Base-by-base conservation (phyloP, 345 rosid species). In the Brassica carinata region DNA sequence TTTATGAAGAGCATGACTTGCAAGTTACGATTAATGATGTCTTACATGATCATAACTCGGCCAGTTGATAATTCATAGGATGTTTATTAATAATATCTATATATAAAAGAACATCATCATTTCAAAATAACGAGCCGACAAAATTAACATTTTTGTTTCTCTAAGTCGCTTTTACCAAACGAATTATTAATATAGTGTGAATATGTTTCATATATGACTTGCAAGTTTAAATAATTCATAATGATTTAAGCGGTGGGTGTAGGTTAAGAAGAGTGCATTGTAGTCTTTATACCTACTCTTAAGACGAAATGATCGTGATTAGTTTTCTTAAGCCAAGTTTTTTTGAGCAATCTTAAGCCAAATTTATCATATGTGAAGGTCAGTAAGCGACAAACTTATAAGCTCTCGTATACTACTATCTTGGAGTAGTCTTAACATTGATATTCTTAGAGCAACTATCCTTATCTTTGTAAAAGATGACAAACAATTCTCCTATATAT, bases 1-100 rank as follows among this genome's bases (percentile, higher is more conserved):
- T 34, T 53, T 17, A 36, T 55, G 48, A 36, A 74, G 67, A 76
- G 77, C 19, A 81, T 81, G 77, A 76, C 84, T 81, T 81, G 64
- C 80, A 81, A 81, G 84, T 71, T 71, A 81, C 77, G 80, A 76
- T 76, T 57, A 31, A 81, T 81, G 64, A 81, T 81, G 43, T 57
- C 69, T 65, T 64, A 9, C 19, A 58, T 80, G 14, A 15, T 79
- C 58, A 73, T 79, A 48, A 33, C 19, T 15, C 5, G 6, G 40
- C 31, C 61, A 80, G 33, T 69, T 63, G 66, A 4, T 26, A 23
- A 23, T 48, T 68, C 55, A 36, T 59, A 19, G 40, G 67, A 73
- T 69, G 7, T 34, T 7, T 31, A 11, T 71, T 18, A 18, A 67
- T 18, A 10, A 33, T 65, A 65, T 34, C 11, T 33, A 23, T 48